Percentiles rank a stretch among this genome's conserved stretches.
Conservation (phyloP, 345 rosid genomes). For the Bretschneidera sinensis region DNA sequence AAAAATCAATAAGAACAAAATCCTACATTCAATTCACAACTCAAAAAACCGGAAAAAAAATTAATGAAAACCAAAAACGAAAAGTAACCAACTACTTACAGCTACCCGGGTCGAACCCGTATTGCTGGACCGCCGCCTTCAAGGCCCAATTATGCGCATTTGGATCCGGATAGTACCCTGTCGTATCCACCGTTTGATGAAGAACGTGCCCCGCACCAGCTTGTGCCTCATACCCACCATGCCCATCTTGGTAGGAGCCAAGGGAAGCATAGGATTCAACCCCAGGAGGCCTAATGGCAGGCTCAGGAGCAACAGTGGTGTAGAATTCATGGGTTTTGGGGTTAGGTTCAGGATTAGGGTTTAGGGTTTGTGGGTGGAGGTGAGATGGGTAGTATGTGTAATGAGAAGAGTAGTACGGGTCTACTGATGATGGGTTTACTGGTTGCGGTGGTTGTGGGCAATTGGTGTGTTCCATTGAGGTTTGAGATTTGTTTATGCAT, state of each 20-base stretch:
- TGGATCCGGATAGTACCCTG: conserved; percentile 18
- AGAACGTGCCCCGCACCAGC: conserved; percentile 7
- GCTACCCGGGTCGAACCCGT: conserved; percentile 26
- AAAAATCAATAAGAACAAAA: not conserved
- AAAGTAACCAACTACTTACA: conserved; percentile 26
- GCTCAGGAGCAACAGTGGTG: not conserved
- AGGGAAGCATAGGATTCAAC: conserved; percentile 17
- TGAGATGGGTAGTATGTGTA: conserved; percentile 6
- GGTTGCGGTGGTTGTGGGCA: not conserved
- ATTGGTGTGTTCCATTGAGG: not conserved
- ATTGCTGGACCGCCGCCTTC: conserved; percentile 18
- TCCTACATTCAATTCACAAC: not conserved
- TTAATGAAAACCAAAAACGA: not conserved
- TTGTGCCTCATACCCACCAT: conserved; percentile 11
- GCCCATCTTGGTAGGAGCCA: not conserved
- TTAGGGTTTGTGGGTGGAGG: not conserved
- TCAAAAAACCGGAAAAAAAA: not conserved
- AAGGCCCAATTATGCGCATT: conserved; percentile 23
- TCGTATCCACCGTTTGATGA: not conserved
- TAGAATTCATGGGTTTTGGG: not conserved
- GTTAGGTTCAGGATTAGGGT: conserved; percentile 8
- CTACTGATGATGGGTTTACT: conserved; percentile 1
- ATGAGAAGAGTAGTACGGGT: conserved; percentile 14
- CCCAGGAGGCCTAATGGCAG: conserved; percentile 22
- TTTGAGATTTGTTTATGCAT: not conserved